These are phyloP conservation scores for Xylaria sp. DNA, from an alignment of 2,329 filamentous ascomycete genomes.

Conservation along the genomic window DNA sequence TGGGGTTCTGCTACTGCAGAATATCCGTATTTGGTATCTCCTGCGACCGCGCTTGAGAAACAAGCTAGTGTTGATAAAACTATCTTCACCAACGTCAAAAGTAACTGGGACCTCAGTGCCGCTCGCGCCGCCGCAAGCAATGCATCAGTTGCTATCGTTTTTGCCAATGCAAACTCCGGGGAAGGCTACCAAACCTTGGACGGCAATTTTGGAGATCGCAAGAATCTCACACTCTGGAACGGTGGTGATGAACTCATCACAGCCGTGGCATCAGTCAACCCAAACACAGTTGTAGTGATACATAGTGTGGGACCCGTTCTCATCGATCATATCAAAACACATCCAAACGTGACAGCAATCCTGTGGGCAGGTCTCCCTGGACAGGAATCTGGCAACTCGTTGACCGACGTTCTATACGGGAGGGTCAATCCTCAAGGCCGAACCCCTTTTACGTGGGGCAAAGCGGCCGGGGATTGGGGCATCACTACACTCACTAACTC, in stretches of 20 bases:
- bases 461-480: constrained; percentile 68
- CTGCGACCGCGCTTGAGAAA: constrained; percentile 70
- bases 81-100: constrained; percentile 64
- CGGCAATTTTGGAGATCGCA: constrained; percentile 83
- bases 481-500: constrained; percentile 70
- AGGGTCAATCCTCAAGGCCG: constrained; percentile 76
- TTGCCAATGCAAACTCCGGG: constrained; percentile 85
- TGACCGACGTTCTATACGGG: constrained; percentile 80
- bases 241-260: constrained; percentile 79
- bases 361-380: constrained; percentile 81
- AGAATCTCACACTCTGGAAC: constrained; percentile 89
- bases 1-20: constrained; percentile 78
- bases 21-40: constrained; percentile 77
- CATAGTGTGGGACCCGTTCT: constrained; percentile 83
- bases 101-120: constrained; percentile 35
- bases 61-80: constrained; percentile 63
- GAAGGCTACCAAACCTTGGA: constrained; percentile 85
- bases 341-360: constrained; percentile 78
- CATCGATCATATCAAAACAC: constrained; percentile 72
- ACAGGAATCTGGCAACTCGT: constrained; percentile 79
- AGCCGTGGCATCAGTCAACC: constrained; percentile 74
- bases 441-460: constrained; percentile 64
- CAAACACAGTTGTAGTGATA: constrained; percentile 89
- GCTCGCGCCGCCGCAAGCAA: constrained; percentile 33
- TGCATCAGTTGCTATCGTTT: constrained; percentile 58